A percentile compares a stretch with the other conserved stretches of the same genome.
phyloP scores from a whole-genome alignment of 2,329 filamentous ascomycete genomes.

The Ophiocordyceps sinensis region DNA sequence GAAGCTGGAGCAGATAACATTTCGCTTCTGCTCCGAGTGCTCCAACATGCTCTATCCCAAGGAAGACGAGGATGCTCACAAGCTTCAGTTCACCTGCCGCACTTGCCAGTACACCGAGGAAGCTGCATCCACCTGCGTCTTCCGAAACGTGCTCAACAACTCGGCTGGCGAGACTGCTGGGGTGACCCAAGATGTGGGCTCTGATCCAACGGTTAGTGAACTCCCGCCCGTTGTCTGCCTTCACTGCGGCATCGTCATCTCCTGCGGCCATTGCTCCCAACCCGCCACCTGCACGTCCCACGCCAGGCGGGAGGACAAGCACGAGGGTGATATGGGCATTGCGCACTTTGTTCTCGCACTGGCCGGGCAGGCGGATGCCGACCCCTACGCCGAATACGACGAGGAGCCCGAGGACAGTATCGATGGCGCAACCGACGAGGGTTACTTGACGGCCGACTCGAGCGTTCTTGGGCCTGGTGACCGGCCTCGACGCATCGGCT shows the following conservation, averaged over 20 bases:
- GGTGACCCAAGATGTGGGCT: conserved; percentile 92
- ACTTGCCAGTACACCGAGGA: conserved; percentile 87
- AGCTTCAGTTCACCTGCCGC: conserved; percentile 87
- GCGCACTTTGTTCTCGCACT: conserved; percentile 13
- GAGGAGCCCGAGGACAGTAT: conserved; percentile 19
- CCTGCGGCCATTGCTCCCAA: conserved; percentile 24
- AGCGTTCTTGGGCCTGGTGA: neutral
- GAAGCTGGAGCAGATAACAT: conserved; percentile 70
- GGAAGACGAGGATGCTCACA: conserved; percentile 73
- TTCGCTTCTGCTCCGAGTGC: conserved; percentile 97
- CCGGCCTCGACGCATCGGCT: neutral
- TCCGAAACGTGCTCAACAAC: conserved; percentile 85
- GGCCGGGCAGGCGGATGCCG: conserved; percentile 4
- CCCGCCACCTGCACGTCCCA: conserved; percentile 10
- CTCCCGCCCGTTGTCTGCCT: conserved; percentile 28
- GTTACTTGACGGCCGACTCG: neutral
- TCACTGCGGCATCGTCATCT: conserved; percentile 29
- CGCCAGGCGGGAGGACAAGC: conserved; percentile 6
- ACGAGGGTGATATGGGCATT: conserved; percentile 12
- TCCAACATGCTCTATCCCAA: conserved; percentile 97
- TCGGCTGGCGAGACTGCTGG: conserved; percentile 89
- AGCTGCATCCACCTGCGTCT: conserved; percentile 80
- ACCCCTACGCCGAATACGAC: conserved; percentile 23
- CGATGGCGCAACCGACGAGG: conserved; percentile 9
- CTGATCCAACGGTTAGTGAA: conserved; percentile 93